Percentiles rank a stretch among this genome's conserved stretches.
These are phyloP conservation scores for Perkinsus marinus DNA, from an alignment of 169 alveolate species.

Conservation along the genomic window DNA sequence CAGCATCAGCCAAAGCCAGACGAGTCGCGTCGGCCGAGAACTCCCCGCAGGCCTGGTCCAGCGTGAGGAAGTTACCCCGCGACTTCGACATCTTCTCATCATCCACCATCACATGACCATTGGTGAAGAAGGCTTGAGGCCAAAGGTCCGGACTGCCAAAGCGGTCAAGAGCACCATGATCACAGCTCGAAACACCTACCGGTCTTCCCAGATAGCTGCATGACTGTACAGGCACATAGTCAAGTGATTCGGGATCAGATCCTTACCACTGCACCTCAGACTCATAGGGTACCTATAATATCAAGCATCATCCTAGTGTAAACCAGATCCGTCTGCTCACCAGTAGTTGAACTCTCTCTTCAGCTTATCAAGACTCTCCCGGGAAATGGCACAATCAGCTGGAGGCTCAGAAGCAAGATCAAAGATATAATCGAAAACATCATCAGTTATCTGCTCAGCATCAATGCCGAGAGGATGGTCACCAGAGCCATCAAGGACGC, in stretches of 20 bases:
- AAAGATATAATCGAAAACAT: constrained; percentile 85
- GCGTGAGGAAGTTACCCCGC: constrained; percentile 88
- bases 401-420: constrained; percentile 60
- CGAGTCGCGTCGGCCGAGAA: constrained; percentile 95
- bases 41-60: constrained; percentile 69
- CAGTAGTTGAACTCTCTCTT: constrained; percentile 82
- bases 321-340: too few species aligned
- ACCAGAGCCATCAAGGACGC: not conserved
- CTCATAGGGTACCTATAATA: constrained; percentile 63
- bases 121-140: constrained; percentile 86
- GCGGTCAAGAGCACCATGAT: not conserved
- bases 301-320: too few species aligned
- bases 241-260: constrained; percentile 92
- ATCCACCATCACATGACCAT: constrained; percentile 90
- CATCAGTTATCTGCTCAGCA: constrained; percentile 75
- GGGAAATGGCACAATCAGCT: constrained; percentile 36
- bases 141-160: constrained; percentile 28
- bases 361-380: constrained; percentile 50
- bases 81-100: constrained; percentile 93
- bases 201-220: constrained; percentile 94
- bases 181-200: constrained; percentile 7
- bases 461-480: constrained; percentile 29
- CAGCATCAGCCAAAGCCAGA: constrained; percentile 96
- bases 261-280: constrained; percentile 90
- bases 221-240: constrained; percentile 95